These are phyloP conservation scores for Serendipita indica DNA, from an alignment of 768 basidiomycete species.

Conservation along the genomic window DNA sequence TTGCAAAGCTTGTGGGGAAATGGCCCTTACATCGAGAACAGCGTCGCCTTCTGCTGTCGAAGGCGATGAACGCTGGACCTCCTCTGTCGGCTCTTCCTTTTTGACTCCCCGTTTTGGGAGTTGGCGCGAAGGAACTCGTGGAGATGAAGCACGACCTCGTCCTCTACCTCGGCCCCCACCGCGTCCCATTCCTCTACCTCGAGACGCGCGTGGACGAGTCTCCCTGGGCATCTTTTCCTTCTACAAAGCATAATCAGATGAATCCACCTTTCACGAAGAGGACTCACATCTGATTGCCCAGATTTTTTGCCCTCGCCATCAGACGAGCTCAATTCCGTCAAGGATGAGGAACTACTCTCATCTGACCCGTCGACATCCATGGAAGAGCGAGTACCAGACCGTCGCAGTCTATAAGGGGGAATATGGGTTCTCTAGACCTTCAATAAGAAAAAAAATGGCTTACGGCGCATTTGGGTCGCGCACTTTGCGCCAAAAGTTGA, in stretches of 20 bases:
- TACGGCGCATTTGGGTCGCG: constrained; percentile 15
- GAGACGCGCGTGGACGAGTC: no score
- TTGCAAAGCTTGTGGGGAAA: neutral
- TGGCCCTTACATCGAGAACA: neutral
- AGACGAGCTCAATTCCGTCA: constrained; percentile 8
- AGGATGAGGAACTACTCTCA: neutral
- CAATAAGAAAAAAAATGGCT: neutral
- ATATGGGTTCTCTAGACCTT: neutral
- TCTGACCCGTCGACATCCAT: neutral
- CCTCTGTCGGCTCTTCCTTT: no score
- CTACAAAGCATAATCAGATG: no score
- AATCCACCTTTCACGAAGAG: no score
- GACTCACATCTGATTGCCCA: neutral
- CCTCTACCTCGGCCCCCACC: no score
- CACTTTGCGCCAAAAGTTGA: constrained; percentile 92
- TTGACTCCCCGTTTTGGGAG: no score
- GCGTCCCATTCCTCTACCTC: no score
- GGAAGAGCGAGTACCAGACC: neutral
- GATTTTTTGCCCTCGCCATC: constrained; percentile 8
- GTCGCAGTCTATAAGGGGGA: neutral
- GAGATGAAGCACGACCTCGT: no score
- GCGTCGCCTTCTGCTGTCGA: neutral
- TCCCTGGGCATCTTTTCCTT: no score
- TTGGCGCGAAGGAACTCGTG: no score
- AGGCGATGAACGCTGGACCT: no score